phyloP scores from a whole-genome alignment of 1,284 basidiomycete genomes.

The Cryptococcus sp. region DNA sequence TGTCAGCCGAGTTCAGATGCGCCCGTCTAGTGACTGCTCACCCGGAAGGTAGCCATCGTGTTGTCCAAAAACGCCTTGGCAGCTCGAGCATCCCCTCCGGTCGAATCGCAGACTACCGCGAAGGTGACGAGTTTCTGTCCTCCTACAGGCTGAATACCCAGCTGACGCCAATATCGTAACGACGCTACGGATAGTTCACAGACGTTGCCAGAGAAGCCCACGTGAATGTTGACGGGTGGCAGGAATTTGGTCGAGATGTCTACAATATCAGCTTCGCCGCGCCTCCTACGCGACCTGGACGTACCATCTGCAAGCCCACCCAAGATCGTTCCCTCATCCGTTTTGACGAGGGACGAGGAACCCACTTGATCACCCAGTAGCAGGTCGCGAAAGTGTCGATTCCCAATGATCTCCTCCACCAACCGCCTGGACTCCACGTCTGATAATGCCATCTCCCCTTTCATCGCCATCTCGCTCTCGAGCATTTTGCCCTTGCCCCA shows the following conservation, averaged over 20 bases:
- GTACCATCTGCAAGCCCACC: not conserved
- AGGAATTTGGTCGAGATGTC: not conserved
- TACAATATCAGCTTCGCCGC: not conserved
- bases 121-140: slow-evolving; percentile 33
- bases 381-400: slow-evolving; percentile 8
- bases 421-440: not conserved
- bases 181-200: slow-evolving; percentile 28
- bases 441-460: too few relatives aligned
- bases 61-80: slow-evolving; percentile 15
- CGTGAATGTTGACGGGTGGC: slow-evolving; percentile 15
- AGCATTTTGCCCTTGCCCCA: slow-evolving; percentile 1
- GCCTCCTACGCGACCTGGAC: not conserved
- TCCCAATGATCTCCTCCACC: slow-evolving; percentile 10
- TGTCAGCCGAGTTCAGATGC: not conserved
- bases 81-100: slow-evolving; percentile 2
- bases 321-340: not conserved
- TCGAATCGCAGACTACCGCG: slow-evolving; percentile 19
- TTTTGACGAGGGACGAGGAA: too few relatives aligned
- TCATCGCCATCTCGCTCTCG: not conserved
- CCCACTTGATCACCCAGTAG: slow-evolving; percentile 1
- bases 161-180: slow-evolving; percentile 37
- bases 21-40: not conserved
- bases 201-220: slow-evolving; percentile 26
- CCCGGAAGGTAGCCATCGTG: slow-evolving; percentile 15
- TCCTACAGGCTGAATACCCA: slow-evolving; percentile 35